Conservation (phyloP, 73 alveolate genomes). For the Breviolum minutum region DNA sequence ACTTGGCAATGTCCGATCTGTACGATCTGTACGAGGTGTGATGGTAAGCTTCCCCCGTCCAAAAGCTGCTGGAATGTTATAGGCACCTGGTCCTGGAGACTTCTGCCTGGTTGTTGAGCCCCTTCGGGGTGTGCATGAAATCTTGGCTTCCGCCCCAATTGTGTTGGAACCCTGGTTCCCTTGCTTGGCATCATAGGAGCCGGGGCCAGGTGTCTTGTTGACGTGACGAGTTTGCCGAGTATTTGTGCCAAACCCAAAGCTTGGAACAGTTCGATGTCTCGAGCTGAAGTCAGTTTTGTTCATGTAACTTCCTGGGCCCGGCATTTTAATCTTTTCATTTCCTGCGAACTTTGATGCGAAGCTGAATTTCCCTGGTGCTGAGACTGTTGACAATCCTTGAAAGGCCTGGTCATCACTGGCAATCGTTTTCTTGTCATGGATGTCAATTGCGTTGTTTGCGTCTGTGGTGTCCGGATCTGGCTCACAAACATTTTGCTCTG, state of each 20-base stretch:
- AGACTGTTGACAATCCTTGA: neutral
- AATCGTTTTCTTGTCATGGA: neutral
- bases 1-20: slow-evolving; percentile 9
- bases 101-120: neutral
- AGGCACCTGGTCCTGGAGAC: slow-evolving; percentile 39
- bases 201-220: slow-evolving; percentile 54
- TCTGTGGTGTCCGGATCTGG: neutral
- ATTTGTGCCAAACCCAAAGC: slow-evolving; percentile 43
- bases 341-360: slow-evolving; percentile 8
- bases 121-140: neutral
- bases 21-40: slow-evolving; percentile 14
- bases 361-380: neutral
- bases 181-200: slow-evolving; percentile 32
- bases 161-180: neutral
- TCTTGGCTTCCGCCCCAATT: neutral
- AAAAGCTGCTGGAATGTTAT: slow-evolving; percentile 4
- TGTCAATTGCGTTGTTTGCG: neutral
- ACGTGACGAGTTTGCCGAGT: slow-evolving; percentile 19
- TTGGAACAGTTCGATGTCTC: neutral
- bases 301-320: slow-evolving; percentile 49
- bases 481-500: slow-evolving; percentile 57
- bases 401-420: neutral
- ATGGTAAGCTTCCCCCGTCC: slow-evolving; percentile 28
- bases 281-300: slow-evolving; percentile 5
- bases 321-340: neutral